A percentile compares a stretch with the other conserved stretches of the same genome.
Conservation (phyloP, 768 basidiomycete genomes). For the Lentinula aciculospora region DNA sequence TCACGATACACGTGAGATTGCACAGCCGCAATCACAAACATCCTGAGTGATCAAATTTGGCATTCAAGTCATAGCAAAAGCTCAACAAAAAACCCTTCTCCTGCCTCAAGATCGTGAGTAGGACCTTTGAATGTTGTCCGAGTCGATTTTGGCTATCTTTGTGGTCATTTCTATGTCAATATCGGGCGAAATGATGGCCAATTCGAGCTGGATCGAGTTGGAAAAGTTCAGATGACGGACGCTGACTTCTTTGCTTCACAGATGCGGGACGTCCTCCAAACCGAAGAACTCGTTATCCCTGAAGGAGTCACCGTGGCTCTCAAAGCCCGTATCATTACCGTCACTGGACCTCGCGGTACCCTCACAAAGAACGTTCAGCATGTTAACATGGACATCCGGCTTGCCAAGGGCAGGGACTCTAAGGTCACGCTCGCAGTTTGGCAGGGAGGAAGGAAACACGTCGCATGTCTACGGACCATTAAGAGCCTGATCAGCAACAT, state of each 20-base stretch:
- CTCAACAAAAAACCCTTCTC: background rate
- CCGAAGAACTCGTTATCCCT: conserved; percentile 88
- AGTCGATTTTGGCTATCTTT: background rate
- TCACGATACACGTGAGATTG: background rate
- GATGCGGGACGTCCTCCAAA: conserved; percentile 93
- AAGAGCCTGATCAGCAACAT: conserved; percentile 95
- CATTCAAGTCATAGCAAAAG: background rate
- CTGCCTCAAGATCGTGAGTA: background rate
- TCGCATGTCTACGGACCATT: conserved; percentile 96
- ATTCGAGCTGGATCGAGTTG: background rate
- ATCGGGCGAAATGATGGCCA: background rate
- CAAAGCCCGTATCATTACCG: conserved; percentile 89
- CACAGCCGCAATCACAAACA: background rate
- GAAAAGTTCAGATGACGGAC: conserved; percentile 31
- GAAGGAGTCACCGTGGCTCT: conserved; percentile 79
- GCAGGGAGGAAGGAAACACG: conserved; percentile 98
- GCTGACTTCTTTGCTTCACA: conserved; percentile 30
- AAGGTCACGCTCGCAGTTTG: conserved; percentile 91
- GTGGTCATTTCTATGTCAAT: background rate
- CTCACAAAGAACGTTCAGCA: conserved; percentile 91
- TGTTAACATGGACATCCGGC: conserved; percentile 89
- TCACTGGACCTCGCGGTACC: conserved; percentile 89
- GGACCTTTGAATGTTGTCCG: background rate
- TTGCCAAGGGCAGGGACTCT: conserved; percentile 72
- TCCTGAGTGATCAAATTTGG: background rate